These are phyloP conservation scores for Boletus tylopilopsis DNA, from an alignment of 768 basidiomycete species.

Conservation along the genomic window DNA sequence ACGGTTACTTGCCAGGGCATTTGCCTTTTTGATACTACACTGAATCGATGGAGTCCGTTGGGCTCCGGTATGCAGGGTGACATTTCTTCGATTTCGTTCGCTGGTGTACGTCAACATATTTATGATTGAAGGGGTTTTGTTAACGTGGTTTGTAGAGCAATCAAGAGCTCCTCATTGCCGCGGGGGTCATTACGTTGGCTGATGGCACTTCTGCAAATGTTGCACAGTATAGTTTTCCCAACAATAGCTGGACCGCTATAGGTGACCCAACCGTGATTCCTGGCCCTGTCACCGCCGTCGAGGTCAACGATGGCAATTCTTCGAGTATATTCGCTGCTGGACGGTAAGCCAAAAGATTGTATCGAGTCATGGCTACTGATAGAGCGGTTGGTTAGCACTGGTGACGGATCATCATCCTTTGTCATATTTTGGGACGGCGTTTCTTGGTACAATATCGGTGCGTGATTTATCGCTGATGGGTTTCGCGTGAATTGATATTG, in stretches of 20 bases:
- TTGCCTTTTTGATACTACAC: conserved; percentile 66
- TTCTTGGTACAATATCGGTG: conserved; percentile 69
- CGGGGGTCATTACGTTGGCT: conserved; percentile 70
- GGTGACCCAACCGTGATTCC: conserved; percentile 63
- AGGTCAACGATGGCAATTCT: conserved; percentile 74
- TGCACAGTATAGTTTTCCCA: conserved; percentile 66
- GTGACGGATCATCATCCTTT: conserved; percentile 64
- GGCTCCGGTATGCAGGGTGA: conserved; percentile 82
- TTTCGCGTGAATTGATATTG: neutral
- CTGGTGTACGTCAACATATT: conserved; percentile 55
- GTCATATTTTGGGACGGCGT: conserved; percentile 82
- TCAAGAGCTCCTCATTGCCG: conserved; percentile 69
- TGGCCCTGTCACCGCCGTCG: conserved; percentile 87
- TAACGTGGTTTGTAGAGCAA: conserved; percentile 44
- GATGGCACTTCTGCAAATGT: conserved; percentile 67
- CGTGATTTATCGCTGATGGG: conserved; percentile 9
- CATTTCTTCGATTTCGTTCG: conserved; percentile 72
- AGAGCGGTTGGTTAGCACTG: conserved; percentile 35
- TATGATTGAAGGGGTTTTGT: neutral
- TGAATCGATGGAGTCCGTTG: conserved; percentile 76
- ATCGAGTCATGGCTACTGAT: neutral
- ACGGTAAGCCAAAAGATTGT: too few relatives aligned
- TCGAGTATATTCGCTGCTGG: conserved; percentile 92
- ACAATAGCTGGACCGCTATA: conserved; percentile 69
- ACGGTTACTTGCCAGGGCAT: conserved; percentile 70